Evolutionary conservation across 257 asterid species (phyloP).

Genomic region (Solanum corneliomulleri): DNA sequence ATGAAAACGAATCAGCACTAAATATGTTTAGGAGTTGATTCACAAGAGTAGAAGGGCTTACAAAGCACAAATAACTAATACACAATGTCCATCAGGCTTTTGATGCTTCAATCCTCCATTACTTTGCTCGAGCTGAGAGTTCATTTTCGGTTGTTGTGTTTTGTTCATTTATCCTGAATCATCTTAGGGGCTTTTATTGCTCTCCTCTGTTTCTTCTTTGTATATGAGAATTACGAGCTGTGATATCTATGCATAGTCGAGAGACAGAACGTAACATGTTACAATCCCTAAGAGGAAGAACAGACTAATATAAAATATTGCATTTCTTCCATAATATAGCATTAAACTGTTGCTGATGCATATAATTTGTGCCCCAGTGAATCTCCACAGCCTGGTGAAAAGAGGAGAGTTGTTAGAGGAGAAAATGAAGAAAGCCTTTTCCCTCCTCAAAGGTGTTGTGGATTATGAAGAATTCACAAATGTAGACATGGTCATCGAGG

Average conservation of each 20-base stretch:
- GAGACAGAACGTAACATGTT: neutral
- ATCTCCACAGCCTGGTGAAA: slow-evolving; percentile 16
- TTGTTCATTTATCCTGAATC: neutral
- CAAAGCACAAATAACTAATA: neutral
- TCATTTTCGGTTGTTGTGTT: neutral
- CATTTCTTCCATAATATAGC: neutral
- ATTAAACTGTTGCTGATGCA: neutral
- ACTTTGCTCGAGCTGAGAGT: neutral
- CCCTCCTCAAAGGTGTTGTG: slow-evolving; percentile 27
- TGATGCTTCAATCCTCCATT: neutral
- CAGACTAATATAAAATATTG: neutral
- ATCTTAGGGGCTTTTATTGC: neutral
- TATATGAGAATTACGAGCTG: neutral
- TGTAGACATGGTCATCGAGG: slow-evolving; percentile 52
- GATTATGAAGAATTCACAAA: slow-evolving; percentile 24
- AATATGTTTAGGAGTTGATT: neutral
- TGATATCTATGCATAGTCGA: neutral
- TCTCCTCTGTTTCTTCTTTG: neutral
- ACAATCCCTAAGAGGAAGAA: neutral
- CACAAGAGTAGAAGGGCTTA: neutral
- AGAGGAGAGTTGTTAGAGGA: slow-evolving; percentile 12
- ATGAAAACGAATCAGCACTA: neutral
- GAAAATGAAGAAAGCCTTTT: slow-evolving; percentile 12
- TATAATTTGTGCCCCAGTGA: slow-evolving; percentile 6
- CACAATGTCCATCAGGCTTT: neutral